These are phyloP conservation scores for Alternaria angustiovoidea DNA, from an alignment of 2,329 filamentous ascomycete species.

Conservation along the genomic window DNA sequence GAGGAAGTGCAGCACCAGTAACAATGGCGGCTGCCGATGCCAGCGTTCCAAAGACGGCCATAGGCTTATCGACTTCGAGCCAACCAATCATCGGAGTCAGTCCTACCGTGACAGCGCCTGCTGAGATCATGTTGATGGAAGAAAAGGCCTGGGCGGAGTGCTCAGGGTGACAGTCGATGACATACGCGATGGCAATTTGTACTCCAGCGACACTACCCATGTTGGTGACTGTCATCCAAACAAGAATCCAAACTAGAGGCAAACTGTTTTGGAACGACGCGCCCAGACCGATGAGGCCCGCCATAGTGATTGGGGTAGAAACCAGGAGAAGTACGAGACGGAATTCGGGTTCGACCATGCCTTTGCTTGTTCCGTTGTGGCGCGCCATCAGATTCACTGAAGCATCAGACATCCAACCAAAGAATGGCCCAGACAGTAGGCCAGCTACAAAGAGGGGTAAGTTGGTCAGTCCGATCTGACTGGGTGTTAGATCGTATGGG, in stretches of 20 bases:
- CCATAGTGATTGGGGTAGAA: slow-evolving; percentile 16
- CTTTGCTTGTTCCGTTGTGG: slow-evolving; percentile 20
- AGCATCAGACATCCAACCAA: slow-evolving; percentile 22
- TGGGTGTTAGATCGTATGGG: slow-evolving; percentile 19
- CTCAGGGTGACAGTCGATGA: slow-evolving; percentile 23
- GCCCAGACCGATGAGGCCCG: slow-evolving; percentile 17
- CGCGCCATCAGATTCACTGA: slow-evolving; percentile 17
- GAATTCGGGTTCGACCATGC: slow-evolving; percentile 23
- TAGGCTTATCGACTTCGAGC: too few species aligned
- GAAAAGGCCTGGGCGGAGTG: slow-evolving; percentile 22
- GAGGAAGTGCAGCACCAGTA: slow-evolving; percentile 7
- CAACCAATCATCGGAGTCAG: too few species aligned
- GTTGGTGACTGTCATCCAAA: slow-evolving; percentile 19
- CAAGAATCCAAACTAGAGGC: slow-evolving; percentile 15
- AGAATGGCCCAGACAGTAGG: slow-evolving; percentile 15
- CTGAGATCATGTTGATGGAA: slow-evolving; percentile 16
- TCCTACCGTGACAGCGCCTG: slow-evolving; percentile 7
- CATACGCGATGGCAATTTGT: slow-evolving; percentile 19
- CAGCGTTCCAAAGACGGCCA: slow-evolving; percentile 5
- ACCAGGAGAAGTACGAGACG: slow-evolving; percentile 20
- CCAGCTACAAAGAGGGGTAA: slow-evolving; percentile 18
- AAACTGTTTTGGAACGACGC: slow-evolving; percentile 13
- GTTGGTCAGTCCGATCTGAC: slow-evolving; percentile 24
- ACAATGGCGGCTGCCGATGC: slow-evolving; percentile 9
- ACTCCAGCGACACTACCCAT: slow-evolving; percentile 12